Evolutionary conservation across 495 filamentous ascomycete species (phyloP).

Genomic region (Daldinia caldariorum): DNA sequence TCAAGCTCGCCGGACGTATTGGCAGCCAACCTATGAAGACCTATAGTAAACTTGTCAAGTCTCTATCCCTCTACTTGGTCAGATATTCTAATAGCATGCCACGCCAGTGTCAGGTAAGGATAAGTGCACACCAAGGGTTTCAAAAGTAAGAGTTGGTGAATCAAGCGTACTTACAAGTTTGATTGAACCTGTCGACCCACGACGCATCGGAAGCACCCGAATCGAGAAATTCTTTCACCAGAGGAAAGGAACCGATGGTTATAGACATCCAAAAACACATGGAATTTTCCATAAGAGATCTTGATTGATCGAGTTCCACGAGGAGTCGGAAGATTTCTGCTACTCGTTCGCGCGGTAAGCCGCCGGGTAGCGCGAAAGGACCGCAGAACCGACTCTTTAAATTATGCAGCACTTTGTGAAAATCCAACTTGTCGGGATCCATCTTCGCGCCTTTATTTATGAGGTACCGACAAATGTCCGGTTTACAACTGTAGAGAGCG

Average conservation of each 20-base stretch:
- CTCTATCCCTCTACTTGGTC: neutral
- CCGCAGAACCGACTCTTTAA: neutral
- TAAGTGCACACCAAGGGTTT: too few species aligned
- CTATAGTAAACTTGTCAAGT: neutral
- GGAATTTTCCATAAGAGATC: neutral
- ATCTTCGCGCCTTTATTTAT: neutral
- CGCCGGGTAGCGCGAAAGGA: neutral
- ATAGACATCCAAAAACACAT: neutral
- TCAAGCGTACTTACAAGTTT: conserved; percentile 1
- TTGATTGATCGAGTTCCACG: neutral
- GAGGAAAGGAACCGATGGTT: neutral
- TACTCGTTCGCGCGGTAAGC: neutral
- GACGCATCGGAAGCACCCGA: neutral
- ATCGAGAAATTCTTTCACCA: neutral
- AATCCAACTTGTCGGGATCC: neutral
- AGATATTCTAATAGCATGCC: too few species aligned
- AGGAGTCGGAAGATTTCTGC: neutral
- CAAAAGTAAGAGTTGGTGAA: too few species aligned
- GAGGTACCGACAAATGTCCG: neutral
- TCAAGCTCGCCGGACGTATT: neutral
- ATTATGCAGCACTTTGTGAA: neutral
- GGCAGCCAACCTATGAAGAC: neutral
- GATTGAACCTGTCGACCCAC: neutral
- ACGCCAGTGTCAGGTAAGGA: too few species aligned
- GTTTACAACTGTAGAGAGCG: neutral